phyloP scores from a whole-genome alignment of 805 yeast species.

The Suhomyces pyralidae region DNA sequence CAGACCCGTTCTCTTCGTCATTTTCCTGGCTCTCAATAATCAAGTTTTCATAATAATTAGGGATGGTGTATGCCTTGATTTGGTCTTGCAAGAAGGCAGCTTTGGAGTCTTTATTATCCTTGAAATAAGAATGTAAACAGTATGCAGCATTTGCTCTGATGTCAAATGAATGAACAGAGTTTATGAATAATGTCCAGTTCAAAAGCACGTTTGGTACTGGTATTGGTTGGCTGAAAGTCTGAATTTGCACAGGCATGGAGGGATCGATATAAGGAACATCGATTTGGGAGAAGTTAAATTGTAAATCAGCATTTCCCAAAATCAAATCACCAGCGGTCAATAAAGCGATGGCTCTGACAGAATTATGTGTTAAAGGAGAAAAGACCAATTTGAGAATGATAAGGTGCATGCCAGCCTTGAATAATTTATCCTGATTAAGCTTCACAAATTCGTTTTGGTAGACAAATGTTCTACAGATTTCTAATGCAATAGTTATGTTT shows the following conservation, averaged over 20 bases:
- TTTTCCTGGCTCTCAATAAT: conserved; percentile 7
- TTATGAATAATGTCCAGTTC: conserved; percentile 76
- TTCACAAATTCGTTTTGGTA: conserved; percentile 68
- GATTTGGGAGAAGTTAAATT: conserved; percentile 67
- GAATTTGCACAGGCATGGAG: conserved; percentile 46
- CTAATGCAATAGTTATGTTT: conserved; percentile 65
- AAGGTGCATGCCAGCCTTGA: conserved; percentile 60
- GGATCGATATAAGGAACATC: conserved; percentile 95
- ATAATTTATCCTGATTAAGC: conserved; percentile 59
- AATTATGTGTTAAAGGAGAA: conserved; percentile 58
- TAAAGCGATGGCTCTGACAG: conserved; percentile 65
- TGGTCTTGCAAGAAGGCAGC: conserved; percentile 66
- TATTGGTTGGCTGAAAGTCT: conserved; percentile 34
- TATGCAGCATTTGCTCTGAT: conserved; percentile 69
- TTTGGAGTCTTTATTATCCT: conserved; percentile 61
- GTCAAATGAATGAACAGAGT: conserved; percentile 83
- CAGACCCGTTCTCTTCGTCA: conserved; percentile 6
- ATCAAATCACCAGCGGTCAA: conserved; percentile 77
- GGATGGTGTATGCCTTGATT: conserved; percentile 36
- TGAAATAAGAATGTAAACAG: conserved; percentile 66
- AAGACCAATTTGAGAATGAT: conserved; percentile 69
- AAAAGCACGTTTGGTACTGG: conserved; percentile 75
- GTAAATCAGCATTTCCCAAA: conserved; percentile 62
- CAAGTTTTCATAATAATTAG: conserved; percentile 17
- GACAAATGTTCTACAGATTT: conserved; percentile 70